Percentiles rank a stretch among this genome's conserved stretches.
These are phyloP conservation scores for Rubia balearica DNA, from an alignment of 305 asterid genomes.

Conservation along the genomic window DNA sequence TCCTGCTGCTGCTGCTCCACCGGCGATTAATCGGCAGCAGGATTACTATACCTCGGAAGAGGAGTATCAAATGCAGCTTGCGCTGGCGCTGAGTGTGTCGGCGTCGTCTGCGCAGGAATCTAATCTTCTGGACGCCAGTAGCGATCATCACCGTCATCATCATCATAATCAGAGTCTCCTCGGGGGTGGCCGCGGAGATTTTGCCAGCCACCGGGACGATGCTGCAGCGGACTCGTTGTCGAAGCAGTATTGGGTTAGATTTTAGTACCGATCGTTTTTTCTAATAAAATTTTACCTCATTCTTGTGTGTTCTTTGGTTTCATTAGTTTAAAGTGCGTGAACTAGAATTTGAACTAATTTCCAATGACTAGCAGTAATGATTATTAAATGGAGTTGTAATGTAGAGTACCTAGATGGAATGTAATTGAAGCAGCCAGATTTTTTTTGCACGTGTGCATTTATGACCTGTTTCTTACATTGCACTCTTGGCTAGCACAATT, in stretches of 20 bases:
- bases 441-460: background rate
- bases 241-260: constrained; percentile 81
- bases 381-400: background rate
- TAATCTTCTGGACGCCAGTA: constrained; percentile 24
- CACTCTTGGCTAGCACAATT: background rate
- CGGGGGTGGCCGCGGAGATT: constrained; percentile 20
- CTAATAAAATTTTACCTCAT: background rate
- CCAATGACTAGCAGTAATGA: background rate
- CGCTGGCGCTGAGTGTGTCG: constrained; percentile 87
- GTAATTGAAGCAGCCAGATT: background rate
- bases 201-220: constrained; percentile 32
- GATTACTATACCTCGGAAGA: constrained; percentile 86
- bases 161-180: constrained; percentile 39
- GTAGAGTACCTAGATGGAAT: background rate
- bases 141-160: constrained; percentile 38
- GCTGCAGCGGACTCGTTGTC: constrained; percentile 77
- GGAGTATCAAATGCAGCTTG: constrained; percentile 88
- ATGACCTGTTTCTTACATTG: background rate
- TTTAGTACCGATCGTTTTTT: constrained; percentile 2
- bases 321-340: background rate
- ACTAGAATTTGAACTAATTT: background rate
- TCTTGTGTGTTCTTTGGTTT: background rate
- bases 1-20: constrained; percentile 18
- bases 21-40: constrained; percentile 38
- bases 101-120: constrained; percentile 56